Evolutionary conservation across 257 asterid genomes (phyloP), one percentile per base, ranked within the genome.

Genomic region (Lantana camara): DNA sequence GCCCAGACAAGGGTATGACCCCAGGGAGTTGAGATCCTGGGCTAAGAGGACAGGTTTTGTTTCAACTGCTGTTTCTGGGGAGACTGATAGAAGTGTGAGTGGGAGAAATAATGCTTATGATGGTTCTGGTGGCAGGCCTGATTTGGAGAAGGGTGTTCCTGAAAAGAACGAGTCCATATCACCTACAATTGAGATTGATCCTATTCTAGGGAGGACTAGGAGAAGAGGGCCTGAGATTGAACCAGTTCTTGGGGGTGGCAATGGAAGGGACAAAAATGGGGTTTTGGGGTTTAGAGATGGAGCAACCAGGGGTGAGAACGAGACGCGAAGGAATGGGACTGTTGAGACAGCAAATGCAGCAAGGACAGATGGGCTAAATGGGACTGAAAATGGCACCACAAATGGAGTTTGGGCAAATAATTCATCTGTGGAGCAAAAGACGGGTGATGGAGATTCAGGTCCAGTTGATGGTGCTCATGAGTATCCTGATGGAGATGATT

Each of bases 11-110:
- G 94, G 87, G 20, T 69, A 86, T 73, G 95, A 90, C 70, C 99
- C 97, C 15, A 84, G 75, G 60, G 99, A 90, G 72, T 74, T 94
- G 79, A 82, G 86, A 82, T 90, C 99, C 73, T 94, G 99, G 99
- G 99, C 99, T 69, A 94, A 90, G 74, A 84, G 80, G 60, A 90
- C 99, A 15, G 97, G 99, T 46, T 94, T 94, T 73, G 96, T 90
- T 52, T 90, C 99, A 17, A 83, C 75, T 17, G 81, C 73, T 21
- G 79, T 90, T 49, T 90, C 99, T 40, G 84, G 87, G 23, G 97
- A 88, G 74, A 80, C 83, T 59, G 84, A 79, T 51, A 80, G 70
- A 56, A 82, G 89, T 74, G 57, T 41, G 57, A 81, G 86, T 65
- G 77, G 75, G 57, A 75, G 63, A 52, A 53, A 56, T 40, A 57